Evolutionary conservation across 495 filamentous ascomycete genomes (phyloP), one percentile per base, ranked within the genome.

Genomic region (Hypoxylon subgilvum): DNA sequence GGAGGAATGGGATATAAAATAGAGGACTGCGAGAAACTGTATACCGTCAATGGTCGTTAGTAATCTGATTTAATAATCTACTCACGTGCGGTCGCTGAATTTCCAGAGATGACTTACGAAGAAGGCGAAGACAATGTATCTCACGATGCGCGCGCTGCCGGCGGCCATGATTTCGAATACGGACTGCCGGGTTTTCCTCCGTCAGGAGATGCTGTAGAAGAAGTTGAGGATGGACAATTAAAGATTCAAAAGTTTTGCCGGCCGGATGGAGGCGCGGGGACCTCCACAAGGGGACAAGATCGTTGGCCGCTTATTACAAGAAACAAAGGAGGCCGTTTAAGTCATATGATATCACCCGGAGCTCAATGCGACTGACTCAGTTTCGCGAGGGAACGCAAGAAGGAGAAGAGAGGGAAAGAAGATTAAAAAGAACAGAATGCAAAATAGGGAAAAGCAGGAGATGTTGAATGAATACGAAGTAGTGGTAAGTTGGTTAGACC

Each of bases 51-150:
- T 35, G 27, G 2, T 2, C 2, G 53, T 70, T 39, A 71, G 64
- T 23, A n/a, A 14, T 16, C 2, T 18, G 19, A 39, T n/a, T 36
- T 2, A 27, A 43, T 23, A n/a, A n/a, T 8, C 40, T 43, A 31
- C 8, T 9, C 8, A 17, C 28, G 1, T n/a, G 25, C 7, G 10
- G 41, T n/a, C 30, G 4, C 12, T 4, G 17, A 41, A 19, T 4
- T 25, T 30, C 6, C 6, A 9, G 13, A 34, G 31, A 34, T 14
- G 34, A 78, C 89, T 70, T 76, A 97, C 94, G 62, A 95, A 85
- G 67, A 90, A 84, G 52, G 91, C 88, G 64, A 97, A 84, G 53
- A 96, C 75, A 61, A 96, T 85, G 75, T 97, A 97, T 70, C 95
- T 90, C 69, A 93, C 70, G 72, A 89, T 88, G 74, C 85, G 84